phyloP scores from a whole-genome alignment of 2,329 filamentous ascomycete genomes.

The Zasmidium angulare region DNA sequence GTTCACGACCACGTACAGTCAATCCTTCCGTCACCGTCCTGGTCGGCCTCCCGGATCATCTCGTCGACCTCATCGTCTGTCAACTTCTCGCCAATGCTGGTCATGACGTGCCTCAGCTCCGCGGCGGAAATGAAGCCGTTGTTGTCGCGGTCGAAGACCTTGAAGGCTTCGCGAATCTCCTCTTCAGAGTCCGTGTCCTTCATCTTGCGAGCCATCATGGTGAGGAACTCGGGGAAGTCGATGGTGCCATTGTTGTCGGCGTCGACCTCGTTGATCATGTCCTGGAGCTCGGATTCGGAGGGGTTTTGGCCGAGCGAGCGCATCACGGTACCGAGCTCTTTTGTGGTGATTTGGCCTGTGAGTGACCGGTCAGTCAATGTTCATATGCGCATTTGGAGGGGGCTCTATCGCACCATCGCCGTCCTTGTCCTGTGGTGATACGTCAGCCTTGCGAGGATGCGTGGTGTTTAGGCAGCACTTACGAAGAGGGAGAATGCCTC shows the following conservation, averaged over 20 bases:
- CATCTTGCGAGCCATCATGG: slow-evolving; percentile 65
- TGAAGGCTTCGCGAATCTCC: slow-evolving; percentile 65
- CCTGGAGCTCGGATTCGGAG: slow-evolving; percentile 61
- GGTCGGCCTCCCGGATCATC: slow-evolving; percentile 65
- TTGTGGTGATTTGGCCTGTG: slow-evolving; percentile 62
- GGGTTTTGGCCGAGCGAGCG: slow-evolving; percentile 63
- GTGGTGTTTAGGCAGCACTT: slow-evolving; percentile 52
- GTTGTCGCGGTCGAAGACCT: slow-evolving; percentile 66
- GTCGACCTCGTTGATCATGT: slow-evolving; percentile 68
- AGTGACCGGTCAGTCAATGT: not conserved
- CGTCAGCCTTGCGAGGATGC: slow-evolving; percentile 22
- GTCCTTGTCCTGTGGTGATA: slow-evolving; percentile 53
- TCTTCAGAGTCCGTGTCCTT: slow-evolving; percentile 63
- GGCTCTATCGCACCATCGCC: slow-evolving; percentile 49
- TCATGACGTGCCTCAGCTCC: slow-evolving; percentile 64
- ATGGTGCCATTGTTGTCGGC: slow-evolving; percentile 65
- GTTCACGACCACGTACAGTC: slow-evolving; percentile 52
- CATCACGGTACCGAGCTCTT: slow-evolving; percentile 65
- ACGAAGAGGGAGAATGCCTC: slow-evolving; percentile 99
- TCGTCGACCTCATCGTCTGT: slow-evolving; percentile 65
- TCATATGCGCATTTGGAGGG: not conserved
- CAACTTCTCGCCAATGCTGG: slow-evolving; percentile 63
- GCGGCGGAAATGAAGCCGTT: slow-evolving; percentile 65
- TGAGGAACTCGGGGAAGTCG: slow-evolving; percentile 66
- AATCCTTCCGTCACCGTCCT: slow-evolving; percentile 64